Conservation (phyloP, 352 stramenopile genomes). For the Sclerospora graminicola region DNA sequence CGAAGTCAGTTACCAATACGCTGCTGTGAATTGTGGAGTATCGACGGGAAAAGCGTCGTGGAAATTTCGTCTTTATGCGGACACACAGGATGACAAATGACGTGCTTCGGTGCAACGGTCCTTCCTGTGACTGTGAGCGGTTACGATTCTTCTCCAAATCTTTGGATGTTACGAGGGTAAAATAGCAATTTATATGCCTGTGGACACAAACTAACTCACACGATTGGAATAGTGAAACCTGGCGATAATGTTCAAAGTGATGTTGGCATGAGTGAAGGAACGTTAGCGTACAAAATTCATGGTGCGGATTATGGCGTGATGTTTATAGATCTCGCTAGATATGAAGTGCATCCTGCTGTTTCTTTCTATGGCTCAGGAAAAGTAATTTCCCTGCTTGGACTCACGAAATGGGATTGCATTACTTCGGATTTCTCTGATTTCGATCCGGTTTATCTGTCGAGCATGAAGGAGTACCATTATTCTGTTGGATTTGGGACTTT, state of each 20-base stretch:
- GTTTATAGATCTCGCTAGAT: conserved; percentile 69
- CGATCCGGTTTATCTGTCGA: conserved; percentile 67
- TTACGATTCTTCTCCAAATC: conserved; percentile 84
- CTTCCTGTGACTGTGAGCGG: conserved; percentile 80
- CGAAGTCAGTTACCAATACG: conserved; percentile 83
- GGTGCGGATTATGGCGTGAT: conserved; percentile 79
- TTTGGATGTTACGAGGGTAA: too few relatives aligned
- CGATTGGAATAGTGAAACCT: conserved; percentile 83
- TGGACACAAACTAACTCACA: conserved; percentile 76
- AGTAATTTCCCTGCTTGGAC: conserved; percentile 81
- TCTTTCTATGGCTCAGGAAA: conserved; percentile 86
- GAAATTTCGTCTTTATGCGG: conserved; percentile 84
- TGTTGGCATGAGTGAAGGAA: conserved; percentile 82
- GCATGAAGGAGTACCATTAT: conserved; percentile 66
- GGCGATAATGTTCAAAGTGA: conserved; percentile 82
- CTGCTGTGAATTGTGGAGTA: too few relatives aligned
- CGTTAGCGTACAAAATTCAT: conserved; percentile 85
- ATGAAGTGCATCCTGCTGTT: conserved; percentile 80
- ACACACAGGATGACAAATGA: conserved; percentile 83
- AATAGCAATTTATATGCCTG: conserved; percentile 87
- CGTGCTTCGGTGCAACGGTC: too few relatives aligned
- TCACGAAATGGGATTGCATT: too few relatives aligned
- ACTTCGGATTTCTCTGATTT: conserved; percentile 17
- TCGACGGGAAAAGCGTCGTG: conserved; percentile 70
- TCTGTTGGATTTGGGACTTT: conserved; percentile 70